Conservation (phyloP, 208 protist genomes). For the Leishmania tarentolae region DNA sequence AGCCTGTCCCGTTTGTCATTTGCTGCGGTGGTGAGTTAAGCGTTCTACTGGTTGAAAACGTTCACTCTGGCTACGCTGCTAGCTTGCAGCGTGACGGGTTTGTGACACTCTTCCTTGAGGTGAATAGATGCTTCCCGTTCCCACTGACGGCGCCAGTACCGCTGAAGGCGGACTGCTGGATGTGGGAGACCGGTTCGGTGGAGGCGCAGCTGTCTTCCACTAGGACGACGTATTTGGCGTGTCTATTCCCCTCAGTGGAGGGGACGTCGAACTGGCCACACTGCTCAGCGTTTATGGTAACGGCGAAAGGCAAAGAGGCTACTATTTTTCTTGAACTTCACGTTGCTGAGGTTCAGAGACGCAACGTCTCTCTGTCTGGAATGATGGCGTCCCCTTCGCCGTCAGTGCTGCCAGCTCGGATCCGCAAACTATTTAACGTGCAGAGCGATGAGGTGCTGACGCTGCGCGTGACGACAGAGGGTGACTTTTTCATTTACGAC, state of each 20-base stretch:
- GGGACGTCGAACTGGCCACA: conserved; percentile 49
- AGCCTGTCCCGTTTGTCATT: conserved; percentile 34
- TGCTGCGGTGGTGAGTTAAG: conserved; percentile 31
- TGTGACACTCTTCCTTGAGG: conserved; percentile 26
- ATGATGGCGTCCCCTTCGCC: conserved; percentile 19
- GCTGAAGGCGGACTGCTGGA: conserved; percentile 45
- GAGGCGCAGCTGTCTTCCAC: conserved; percentile 48
- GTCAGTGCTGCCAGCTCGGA: conserved; percentile 25
- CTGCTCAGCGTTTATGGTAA: conserved; percentile 64
- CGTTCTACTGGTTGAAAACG: conserved; percentile 30
- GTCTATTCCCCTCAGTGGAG: conserved; percentile 28
- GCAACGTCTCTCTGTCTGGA: conserved; percentile 23
- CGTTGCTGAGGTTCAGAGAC: conserved; percentile 38
- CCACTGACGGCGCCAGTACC: conserved; percentile 31
- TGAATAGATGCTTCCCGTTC: conserved; percentile 13
- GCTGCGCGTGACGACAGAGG: conserved; percentile 74
- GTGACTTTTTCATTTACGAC: conserved; percentile 84
- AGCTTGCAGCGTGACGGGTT: conserved; percentile 34
- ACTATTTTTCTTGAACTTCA: conserved; percentile 82
- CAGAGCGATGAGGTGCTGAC: conserved; percentile 69
- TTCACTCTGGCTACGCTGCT: conserved; percentile 31
- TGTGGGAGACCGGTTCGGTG: conserved; percentile 58
- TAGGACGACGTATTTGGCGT: conserved; percentile 45
- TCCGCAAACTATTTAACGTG: conserved; percentile 66
- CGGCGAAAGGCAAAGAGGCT: conserved; percentile 54